Base-by-base conservation (phyloP, 371 early-diverging fungal species). In the Mucor velutinosus region DNA sequence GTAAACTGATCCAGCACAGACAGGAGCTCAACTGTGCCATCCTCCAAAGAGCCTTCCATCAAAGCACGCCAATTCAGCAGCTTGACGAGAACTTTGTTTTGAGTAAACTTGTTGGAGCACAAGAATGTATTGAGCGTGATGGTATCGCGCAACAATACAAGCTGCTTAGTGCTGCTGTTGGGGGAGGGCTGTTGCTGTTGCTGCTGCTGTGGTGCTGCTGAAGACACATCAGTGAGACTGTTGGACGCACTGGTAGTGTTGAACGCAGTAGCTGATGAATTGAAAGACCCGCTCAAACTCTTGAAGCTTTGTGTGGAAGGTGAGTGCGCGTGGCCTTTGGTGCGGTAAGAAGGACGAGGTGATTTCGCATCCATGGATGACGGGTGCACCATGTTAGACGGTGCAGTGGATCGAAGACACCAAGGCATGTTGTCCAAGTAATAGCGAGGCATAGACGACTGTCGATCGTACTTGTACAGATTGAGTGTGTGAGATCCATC, bases 61-160 rank as follows among this genome's bases (percentile, higher is more conserved):
- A 74, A 62, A 1, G 76, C 63, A 2, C 71, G 70, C 93, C 93
- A 93, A 58, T 89, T 82, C 6, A 92, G 60, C 29, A 93, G 70
- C 57, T 91, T 89, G 7, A 91, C 79, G 7, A 93, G 67, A 0
- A 84, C 75, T 11, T 80, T 79, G 58, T 87, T 85, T 68, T 93
- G 92, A 0, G 93, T 91, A 64, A 89, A 86, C 49, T 76, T 73
- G 8, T 89, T 91, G 15, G 90, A 90, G 58, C 87, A 90, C 30
- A 92, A 69, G 41, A 78, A 70, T 3, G 92, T 92, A 15, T 72
- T 69, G 17, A 91, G 60, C 7, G 71, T 69, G 6, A 91, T 32
- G 0, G 82, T 75, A 62, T 92, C 92, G 25, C 85, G 86, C 27
- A 85, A 55, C 15, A 76, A 62, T 12, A 70, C 69, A 0, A 84